Evolutionary conservation across 768 basidiomycete species (phyloP), one percentile per base, ranked within the genome.

Genomic region (Ephemerocybe angulata): DNA sequence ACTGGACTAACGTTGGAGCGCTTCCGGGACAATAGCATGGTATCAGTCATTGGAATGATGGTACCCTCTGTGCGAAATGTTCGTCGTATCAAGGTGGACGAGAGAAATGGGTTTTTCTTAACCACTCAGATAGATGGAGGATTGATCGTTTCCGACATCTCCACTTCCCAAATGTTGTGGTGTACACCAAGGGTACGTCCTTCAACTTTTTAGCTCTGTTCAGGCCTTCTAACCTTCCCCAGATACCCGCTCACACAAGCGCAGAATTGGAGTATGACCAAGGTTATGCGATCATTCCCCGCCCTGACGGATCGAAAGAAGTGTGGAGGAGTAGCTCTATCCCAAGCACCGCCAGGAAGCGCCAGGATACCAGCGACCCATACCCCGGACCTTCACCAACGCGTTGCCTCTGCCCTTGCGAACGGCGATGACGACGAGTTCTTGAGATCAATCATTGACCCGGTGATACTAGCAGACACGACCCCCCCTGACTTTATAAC

Each of bases 51-150:
- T 2, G 21, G 19, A 11, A 19, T 11, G 13, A n/a, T 29, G 24
- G 8, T 42, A 12, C n/a, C 27, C 11, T 29, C 27, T 11, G 15
- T 30, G n/a, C 30, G 25, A 7, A 61, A 64, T 3, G 83, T 88
- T 0, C 88, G 90, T 67, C 82, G 88, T 6, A 83, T 91, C 70
- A 92, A 92, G 68, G 78, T 87, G 21, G 90, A 93, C 54, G 82
- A 87, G 60, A 67, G 73, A 28, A 74, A 73, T 8, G 80, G 82
- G 3, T 73, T 86, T 22, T 70, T 86, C 48, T 79, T 91, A 37
- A 78, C 79, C 3, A 89, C 88, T 0, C 73, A 73, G 40, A 65
- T 65, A 5, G 56, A 58, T 10, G 87, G 87, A 0, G 87, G 87
- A 0, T 61, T 92, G 8, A 58, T 62, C 1, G 88, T 91, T 1